These are phyloP conservation scores for Rhipidocladum racemiflorum DNA, from an alignment of 176 grass and related monocot genomes.

Conservation along the genomic window DNA sequence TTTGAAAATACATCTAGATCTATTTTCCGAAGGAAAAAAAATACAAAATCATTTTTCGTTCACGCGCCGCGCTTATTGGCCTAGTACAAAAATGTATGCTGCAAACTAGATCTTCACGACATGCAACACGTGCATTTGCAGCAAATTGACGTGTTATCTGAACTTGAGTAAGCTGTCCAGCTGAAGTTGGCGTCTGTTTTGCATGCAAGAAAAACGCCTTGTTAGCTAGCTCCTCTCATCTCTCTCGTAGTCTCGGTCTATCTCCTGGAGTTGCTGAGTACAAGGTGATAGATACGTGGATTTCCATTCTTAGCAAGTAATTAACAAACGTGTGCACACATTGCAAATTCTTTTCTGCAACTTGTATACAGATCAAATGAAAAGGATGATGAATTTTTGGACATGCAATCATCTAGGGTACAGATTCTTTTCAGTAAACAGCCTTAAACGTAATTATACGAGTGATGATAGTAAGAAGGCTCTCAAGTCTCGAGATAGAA, in stretches of 20 bases:
- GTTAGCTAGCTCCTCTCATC: background rate
- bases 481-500: slow-evolving; percentile 11
- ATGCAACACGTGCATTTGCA: slow-evolving; percentile 22
- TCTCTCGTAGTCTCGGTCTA: background rate
- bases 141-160: slow-evolving; percentile 9
- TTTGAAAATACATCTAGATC: too few relatives aligned
- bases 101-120: background rate
- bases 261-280: background rate
- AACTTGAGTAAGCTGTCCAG: background rate
- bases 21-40: too few relatives aligned
- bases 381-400: background rate
- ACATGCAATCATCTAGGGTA: background rate
- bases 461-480: slow-evolving; percentile 13
- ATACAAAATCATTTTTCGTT: too few relatives aligned
- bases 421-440: background rate
- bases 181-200: background rate
- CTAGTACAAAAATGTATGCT: background rate
- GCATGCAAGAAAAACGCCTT: slow-evolving; percentile 13
- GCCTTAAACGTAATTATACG: background rate
- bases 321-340: slow-evolving; percentile 2
- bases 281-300: background rate
- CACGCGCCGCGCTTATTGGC: too few relatives aligned
- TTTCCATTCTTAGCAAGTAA: slow-evolving; percentile 17
- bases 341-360: background rate
- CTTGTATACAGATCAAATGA: background rate